Conservation (phyloP, 768 basidiomycete species). For the Podaxis sp. region DNA sequence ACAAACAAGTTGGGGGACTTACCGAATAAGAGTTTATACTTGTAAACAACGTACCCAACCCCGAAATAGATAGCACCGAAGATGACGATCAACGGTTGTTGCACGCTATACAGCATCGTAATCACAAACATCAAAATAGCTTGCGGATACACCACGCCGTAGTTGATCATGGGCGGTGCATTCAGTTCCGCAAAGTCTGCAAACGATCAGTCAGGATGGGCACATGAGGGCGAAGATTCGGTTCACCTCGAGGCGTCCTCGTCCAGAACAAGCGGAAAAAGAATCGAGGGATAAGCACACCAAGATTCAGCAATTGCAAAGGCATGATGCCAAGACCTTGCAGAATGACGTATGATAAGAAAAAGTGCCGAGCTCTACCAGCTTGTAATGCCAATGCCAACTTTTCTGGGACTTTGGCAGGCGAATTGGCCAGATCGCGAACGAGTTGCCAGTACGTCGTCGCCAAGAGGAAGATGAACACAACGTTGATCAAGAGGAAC, state of each 20-base stretch:
- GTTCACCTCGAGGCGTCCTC: constrained; percentile 84
- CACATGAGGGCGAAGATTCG: neutral
- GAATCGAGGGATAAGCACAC: constrained; percentile 79
- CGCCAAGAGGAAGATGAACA: constrained; percentile 92
- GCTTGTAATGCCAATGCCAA: constrained; percentile 81
- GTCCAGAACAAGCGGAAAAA: constrained; percentile 77
- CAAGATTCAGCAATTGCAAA: constrained; percentile 89
- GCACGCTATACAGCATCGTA: constrained; percentile 92
- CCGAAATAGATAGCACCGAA: constrained; percentile 98
- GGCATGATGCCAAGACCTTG: constrained; percentile 97
- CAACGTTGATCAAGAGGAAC: constrained; percentile 88
- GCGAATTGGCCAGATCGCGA: constrained; percentile 89
- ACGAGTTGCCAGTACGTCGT: constrained; percentile 92
- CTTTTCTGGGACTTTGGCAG: constrained; percentile 92
- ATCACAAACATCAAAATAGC: constrained; percentile 95
- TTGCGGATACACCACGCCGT: constrained; percentile 96
- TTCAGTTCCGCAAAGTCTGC: constrained; percentile 95
- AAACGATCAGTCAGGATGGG: neutral
- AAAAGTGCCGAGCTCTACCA: constrained; percentile 80
- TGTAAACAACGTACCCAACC: constrained; percentile 94
- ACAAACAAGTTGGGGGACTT: constrained; percentile 25
- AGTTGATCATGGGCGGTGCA: constrained; percentile 97
- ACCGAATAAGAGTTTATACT: constrained; percentile 97
- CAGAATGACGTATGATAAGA: constrained; percentile 80
- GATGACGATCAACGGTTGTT: constrained; percentile 91